Evolutionary conservation across 441 rosid genomes (phyloP).

Genomic region (Pelargonium cotyledonis): DNA sequence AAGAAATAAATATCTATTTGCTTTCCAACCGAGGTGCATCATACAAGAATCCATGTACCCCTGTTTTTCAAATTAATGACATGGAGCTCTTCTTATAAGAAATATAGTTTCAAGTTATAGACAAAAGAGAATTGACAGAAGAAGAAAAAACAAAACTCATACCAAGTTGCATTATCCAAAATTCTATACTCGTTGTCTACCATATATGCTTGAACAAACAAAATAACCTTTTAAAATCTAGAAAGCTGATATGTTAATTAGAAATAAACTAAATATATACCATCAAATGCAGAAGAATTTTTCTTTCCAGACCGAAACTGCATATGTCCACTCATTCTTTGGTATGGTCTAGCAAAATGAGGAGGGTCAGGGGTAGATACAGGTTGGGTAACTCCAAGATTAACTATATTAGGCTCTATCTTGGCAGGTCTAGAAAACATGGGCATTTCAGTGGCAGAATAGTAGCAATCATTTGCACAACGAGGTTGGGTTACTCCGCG

Average conservation of each 20-base stretch:
- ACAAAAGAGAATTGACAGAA: no score
- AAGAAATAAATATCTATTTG: neutral
- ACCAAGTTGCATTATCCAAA: neutral
- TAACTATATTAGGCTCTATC: conserved; percentile 25
- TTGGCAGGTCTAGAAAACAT: conserved; percentile 34
- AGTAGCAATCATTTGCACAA: neutral
- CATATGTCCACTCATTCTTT: conserved; percentile 15
- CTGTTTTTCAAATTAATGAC: neutral
- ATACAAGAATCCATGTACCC: neutral
- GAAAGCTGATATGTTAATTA: conserved; percentile 1
- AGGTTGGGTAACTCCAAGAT: conserved; percentile 12
- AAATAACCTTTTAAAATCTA: neutral
- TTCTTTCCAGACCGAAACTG: conserved; percentile 17
- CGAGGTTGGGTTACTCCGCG: neutral
- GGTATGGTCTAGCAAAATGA: conserved; percentile 37
- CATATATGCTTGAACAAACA: no score
- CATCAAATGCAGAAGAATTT: conserved; percentile 18
- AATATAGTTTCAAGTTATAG: neutral
- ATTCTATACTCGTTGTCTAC: neutral
- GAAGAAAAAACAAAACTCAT: neutral
- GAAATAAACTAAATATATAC: conserved; percentile 18
- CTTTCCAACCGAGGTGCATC: neutral
- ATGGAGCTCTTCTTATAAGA: neutral
- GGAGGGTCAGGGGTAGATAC: conserved; percentile 31
- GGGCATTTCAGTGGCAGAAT: neutral